phyloP scores from a whole-genome alignment of 2,329 filamentous ascomycete species.

The Paraconiothyrium sp. region DNA sequence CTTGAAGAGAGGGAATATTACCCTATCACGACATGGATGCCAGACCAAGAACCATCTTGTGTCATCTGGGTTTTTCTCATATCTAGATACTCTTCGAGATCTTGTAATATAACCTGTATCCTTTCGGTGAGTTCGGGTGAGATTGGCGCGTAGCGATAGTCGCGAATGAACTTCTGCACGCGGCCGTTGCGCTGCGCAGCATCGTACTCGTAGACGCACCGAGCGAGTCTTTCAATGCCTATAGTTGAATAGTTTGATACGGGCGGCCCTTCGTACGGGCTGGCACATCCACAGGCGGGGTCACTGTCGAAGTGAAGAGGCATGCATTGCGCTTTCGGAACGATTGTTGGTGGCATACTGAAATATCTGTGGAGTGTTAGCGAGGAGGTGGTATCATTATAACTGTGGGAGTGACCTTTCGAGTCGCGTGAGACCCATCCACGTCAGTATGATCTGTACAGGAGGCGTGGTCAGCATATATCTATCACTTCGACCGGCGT shows the following conservation, averaged over 20 bases:
- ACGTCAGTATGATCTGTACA: conserved; percentile 11
- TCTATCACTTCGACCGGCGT: conserved; percentile 15
- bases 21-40: conserved; percentile 18
- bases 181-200: conserved; percentile 20
- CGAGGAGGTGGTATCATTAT: not conserved
- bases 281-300: not conserved
- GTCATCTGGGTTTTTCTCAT: conserved; percentile 12
- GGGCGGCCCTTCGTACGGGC: conserved; percentile 6
- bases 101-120: conserved; percentile 3
- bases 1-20: not conserved
- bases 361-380: conserved; percentile 19
- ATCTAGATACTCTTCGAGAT: conserved; percentile 12
- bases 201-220: conserved; percentile 20
- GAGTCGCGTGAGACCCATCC: conserved; percentile 12
- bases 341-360: conserved; percentile 25
- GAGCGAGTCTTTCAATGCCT: not conserved
- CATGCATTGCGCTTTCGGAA: conserved; percentile 22
- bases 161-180: conserved; percentile 25
- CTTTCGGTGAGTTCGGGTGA: not conserved
- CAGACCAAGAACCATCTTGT: conserved; percentile 9
- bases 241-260: conserved; percentile 16
- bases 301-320: conserved; percentile 10
- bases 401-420: not conserved
- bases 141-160: conserved; percentile 14
- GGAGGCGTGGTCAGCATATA: conserved; percentile 17